Conservation (phyloP, 73 alveolate species). For the Paraurostyla sp. region DNA sequence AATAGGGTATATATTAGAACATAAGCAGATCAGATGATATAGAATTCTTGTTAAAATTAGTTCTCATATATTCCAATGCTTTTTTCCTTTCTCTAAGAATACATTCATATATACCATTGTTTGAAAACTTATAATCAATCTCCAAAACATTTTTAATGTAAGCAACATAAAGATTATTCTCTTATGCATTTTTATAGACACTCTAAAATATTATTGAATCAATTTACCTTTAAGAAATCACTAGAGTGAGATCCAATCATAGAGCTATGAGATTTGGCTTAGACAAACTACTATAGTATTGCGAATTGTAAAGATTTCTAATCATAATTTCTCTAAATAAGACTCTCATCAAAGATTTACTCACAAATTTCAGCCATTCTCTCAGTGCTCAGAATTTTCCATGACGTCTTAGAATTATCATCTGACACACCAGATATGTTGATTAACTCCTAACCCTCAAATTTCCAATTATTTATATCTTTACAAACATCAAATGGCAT, state of each 20-base stretch:
- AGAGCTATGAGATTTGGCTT: background rate
- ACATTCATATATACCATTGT: background rate
- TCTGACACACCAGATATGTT: background rate
- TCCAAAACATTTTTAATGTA: background rate
- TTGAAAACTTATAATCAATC: background rate
- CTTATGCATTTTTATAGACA: background rate
- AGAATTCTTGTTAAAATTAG: background rate
- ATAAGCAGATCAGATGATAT: slow-evolving; percentile 16
- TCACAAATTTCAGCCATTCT: background rate
- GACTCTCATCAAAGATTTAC: background rate
- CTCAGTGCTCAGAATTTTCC: background rate
- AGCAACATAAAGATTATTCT: background rate
- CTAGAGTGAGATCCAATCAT: background rate
- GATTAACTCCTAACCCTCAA: background rate
- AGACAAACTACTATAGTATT: background rate
- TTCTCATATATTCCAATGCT: background rate
- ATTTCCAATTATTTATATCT: background rate
- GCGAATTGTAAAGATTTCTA: background rate
- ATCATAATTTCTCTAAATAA: background rate
- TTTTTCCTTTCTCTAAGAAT: background rate
- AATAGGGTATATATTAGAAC: background rate
- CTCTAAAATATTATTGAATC: background rate
- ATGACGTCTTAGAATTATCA: background rate
- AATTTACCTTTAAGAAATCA: slow-evolving; percentile 3
- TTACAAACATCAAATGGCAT: background rate